These are phyloP conservation scores for Yamadazyma sp. DNA, from an alignment of 805 yeast genomes.

Conservation along the genomic window DNA sequence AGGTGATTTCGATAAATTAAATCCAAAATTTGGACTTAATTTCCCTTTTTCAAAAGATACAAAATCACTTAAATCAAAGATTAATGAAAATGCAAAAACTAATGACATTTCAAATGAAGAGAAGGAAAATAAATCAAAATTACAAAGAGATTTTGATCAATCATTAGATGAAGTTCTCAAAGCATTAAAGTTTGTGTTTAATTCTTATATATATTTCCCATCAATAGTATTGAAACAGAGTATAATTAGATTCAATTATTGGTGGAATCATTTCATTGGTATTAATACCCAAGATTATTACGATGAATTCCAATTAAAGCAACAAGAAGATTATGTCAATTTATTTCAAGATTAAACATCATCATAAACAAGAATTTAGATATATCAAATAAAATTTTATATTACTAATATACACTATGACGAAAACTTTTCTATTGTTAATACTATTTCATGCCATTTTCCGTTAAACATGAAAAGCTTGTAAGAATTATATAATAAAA, in stretches of 20 bases:
- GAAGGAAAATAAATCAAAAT: slow-evolving; percentile 17
- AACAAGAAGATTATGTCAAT: slow-evolving; percentile 10
- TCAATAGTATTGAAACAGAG: slow-evolving; percentile 49
- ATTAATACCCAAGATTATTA: slow-evolving; percentile 12
- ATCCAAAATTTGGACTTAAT: slow-evolving; percentile 27
- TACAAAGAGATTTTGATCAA: slow-evolving; percentile 12
- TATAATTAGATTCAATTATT: slow-evolving; percentile 46
- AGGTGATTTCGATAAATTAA: slow-evolving; percentile 38
- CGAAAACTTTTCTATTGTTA: too few relatives aligned
- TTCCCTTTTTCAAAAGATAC: slow-evolving; percentile 31
- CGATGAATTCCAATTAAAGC: slow-evolving; percentile 13
- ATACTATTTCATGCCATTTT: too few relatives aligned
- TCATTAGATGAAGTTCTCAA: slow-evolving; percentile 52
- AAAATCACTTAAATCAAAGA: slow-evolving; percentile 9
- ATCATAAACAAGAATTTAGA: slow-evolving; percentile 4
- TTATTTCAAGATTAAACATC: slow-evolving; percentile 13
- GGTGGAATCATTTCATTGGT: slow-evolving; percentile 79
- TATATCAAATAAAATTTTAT: too few relatives aligned
- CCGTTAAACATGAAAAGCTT: too few relatives aligned
- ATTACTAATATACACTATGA: too few relatives aligned
- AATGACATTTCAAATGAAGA: not conserved
- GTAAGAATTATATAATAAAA: slow-evolving; percentile 3
- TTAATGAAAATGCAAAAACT: slow-evolving; percentile 4
- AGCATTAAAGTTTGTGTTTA: slow-evolving; percentile 62
- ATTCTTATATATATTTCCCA: slow-evolving; percentile 72